Evolutionary conservation across 1,284 basidiomycete species (phyloP), one percentile per base, ranked within the genome.

Genomic region (Cutaneotrichosporon cavernicola): DNA sequence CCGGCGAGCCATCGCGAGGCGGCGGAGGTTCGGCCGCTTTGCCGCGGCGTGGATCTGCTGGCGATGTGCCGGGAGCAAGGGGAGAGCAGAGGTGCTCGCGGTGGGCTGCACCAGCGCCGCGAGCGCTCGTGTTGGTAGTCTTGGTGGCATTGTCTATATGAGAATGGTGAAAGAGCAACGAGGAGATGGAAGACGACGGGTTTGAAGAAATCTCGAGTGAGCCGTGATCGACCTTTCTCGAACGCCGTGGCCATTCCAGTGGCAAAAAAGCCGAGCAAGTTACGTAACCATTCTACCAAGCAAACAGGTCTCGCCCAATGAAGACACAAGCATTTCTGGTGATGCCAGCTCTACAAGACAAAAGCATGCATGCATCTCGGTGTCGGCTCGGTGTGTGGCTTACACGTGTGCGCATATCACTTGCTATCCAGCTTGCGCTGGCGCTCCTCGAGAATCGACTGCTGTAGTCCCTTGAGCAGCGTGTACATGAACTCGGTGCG

Each of bases 1-100:
- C 70, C 91, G 89, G 62, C 51, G 58, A 10, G 57, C 26, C 21
- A 31, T 13, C 18, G 49, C 49, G 22, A 30, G 49, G 9, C 49
- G 49, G 26, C 13, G 14, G 26, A 31, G 51, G 14, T 16, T 10
- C 6, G 30, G 51, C 2, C 31, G 21, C 57, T 22, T 40, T 7
- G 34, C 18, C 7, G 57, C 38, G 6, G 51, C 21, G 43, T 50
- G 46, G 11, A 43, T 34, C 6, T n/a, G 56, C 31, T 18, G 55
- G 6, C 32, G 22, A 8, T 13, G 49, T 18, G n/a, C 26, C 14
- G 21, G 34, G 36, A 9, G 34, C 26, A 22, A 16, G 16, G 49
- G 55, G 4, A 53, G 16, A 1, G 64, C 47, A 38, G 52, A 60
- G 0, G 47, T 57, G 58, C 55, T 61, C 32, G 52, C 59, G 47